Evolutionary conservation across 371 early-diverging fungal genomes (phyloP).

Genomic region (Actinomortierella ambigua): DNA sequence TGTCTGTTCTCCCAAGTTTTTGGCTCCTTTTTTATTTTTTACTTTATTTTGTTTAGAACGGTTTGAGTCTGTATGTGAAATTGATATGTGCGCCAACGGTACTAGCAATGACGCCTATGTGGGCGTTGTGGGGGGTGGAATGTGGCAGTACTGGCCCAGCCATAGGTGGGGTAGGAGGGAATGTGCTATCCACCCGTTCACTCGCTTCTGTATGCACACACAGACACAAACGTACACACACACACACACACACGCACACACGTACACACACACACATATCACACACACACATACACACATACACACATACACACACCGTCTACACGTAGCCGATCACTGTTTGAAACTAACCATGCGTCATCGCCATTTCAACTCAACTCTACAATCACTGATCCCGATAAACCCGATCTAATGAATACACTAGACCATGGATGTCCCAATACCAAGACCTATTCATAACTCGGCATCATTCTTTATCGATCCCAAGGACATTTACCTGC

Average conservation of each 20-base stretch:
- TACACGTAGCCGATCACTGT: no score
- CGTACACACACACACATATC: no score
- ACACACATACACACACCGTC: no score
- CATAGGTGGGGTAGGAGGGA: no score
- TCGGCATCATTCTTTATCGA: constrained; percentile 68
- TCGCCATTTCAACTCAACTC: no score
- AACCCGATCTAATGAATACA: constrained; percentile 15
- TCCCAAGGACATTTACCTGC: constrained; percentile 31
- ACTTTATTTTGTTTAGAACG: background rate
- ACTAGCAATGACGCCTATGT: background rate
- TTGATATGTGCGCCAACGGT: background rate
- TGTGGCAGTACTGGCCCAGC: background rate
- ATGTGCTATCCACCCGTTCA: no score
- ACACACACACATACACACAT: no score
- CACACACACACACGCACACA: no score
- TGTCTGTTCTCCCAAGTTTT: no score
- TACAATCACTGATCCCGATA: background rate
- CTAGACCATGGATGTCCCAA: constrained; percentile 49
- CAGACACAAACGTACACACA: no score
- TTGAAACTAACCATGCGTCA: background rate
- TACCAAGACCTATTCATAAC: constrained; percentile 57
- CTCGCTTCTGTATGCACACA: no score
- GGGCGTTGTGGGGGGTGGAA: background rate
- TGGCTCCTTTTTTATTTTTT: background rate
- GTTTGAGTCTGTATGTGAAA: background rate